Evolutionary conservation across 805 yeast genomes (phyloP), one percentile per base, ranked within the genome.

Genomic region (Jamesozyma lodderae): DNA sequence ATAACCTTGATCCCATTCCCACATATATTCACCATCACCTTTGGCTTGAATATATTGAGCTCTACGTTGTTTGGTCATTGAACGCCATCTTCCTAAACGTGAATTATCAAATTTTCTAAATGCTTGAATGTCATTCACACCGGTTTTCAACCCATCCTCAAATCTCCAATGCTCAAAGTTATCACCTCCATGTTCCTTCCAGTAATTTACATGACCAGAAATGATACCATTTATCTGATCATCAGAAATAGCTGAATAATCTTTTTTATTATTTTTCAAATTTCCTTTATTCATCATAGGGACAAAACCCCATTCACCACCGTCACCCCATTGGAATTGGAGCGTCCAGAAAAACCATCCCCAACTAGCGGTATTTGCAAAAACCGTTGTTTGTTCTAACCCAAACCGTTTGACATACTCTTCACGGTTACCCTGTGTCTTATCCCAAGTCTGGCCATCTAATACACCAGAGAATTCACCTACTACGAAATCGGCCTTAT

Each of bases 221-320:
- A 53, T 41, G 7, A 53, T 31, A 0, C 38, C 22, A 5, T 41
- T 31, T 28, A 63, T 17, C 68, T 68, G 8, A 51, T 44, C 22
- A 63, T 57, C 42, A 69, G 53, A 54, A 17, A 63, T 60, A 14
- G 22, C 29, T 3, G 37, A 31, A 0, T 49, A 45, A 30, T 69
- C 43, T 13, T 56, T 40, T 9, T 16, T 20, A n/a, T 36, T 35
- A n/a, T 11, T 24, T 4, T 75, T 72, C 18, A 77, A 57, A 7
- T 77, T 73, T 1, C 85, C 86, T 37, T 63, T 62, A 17, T 79
- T 77, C 16, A 70, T 64, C 87, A 83, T 84, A 26, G 86, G 82
- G 18, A 71, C 69, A 61, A 85, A 80, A 35, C 92, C 96, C 97
- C 97, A 90, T 62, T 86, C 96, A 13, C 97, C 97, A 31, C 96